phyloP scores from a whole-genome alignment of 352 stramenopile species.

The Pythium sp. region DNA sequence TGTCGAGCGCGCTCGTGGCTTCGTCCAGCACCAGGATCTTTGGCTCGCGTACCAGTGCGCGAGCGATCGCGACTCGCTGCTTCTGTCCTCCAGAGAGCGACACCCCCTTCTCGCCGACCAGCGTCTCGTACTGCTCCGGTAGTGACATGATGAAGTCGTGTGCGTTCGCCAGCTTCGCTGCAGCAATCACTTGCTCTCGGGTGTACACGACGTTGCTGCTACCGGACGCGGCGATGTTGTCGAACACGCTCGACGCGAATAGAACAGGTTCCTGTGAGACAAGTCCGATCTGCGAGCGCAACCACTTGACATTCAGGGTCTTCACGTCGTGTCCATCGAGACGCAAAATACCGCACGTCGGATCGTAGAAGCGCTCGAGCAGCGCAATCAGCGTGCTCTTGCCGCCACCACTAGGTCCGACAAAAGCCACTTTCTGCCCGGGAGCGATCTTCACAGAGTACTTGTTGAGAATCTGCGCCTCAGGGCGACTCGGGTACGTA shows the following conservation, averaged over 20 bases:
- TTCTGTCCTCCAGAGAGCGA: constrained; percentile 38
- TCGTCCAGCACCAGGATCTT: constrained; percentile 63
- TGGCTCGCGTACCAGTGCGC: constrained; percentile 71
- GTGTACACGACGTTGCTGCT: not conserved
- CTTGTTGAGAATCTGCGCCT: constrained; percentile 26
- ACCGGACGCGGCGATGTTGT: not conserved
- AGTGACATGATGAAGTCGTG: constrained; percentile 76
- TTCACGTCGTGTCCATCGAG: constrained; percentile 1
- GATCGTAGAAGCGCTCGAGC: constrained; percentile 15
- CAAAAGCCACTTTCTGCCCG: constrained; percentile 24
- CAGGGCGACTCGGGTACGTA: constrained; percentile 57
- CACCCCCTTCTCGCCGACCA: constrained; percentile 37
- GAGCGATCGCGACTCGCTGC: constrained; percentile 33
- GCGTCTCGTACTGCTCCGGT: constrained; percentile 81
- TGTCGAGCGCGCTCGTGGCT: constrained; percentile 2
- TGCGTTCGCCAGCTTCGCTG: constrained; percentile 38
- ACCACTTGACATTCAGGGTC: not conserved
- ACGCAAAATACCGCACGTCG: not conserved
- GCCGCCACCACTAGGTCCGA: constrained; percentile 5
- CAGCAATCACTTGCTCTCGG: constrained; percentile 6
- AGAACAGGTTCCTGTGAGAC: not conserved
- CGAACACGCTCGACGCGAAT: not conserved
- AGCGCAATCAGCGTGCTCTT: constrained; percentile 12
- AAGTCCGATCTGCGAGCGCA: not conserved
- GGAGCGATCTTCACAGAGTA: constrained; percentile 28